Evolutionary conservation across 2,329 filamentous ascomycete species (phyloP), one percentile per base, ranked within the genome.

Genomic region (Arthrobotrys sphaeroides): DNA sequence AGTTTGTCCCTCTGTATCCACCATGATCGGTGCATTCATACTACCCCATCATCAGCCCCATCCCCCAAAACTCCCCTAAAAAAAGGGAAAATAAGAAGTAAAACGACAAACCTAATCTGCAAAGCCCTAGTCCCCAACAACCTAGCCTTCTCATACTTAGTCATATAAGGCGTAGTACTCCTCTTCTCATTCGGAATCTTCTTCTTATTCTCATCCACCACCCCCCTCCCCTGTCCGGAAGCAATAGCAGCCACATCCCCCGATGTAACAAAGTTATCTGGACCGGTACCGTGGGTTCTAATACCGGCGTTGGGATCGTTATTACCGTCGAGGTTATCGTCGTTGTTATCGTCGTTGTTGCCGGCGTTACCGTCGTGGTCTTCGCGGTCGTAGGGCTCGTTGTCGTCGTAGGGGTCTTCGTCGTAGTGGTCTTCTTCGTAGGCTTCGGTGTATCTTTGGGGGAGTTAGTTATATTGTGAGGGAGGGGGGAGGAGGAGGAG

Each of bases 121-220:
- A 98, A 84, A 42, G 95, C 95, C 79, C 95, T 88, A 42, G 95
- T 98, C 53, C 95, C 95, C 78, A 99, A 85, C 73, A 99, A 94
- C 81, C 95, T 90, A 77, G 95, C 95, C 80, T 90, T 89, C 86
- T 99, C 95, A 84, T 99, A 99, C 85, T 99, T 99, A 79, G 95
- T 99, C 94, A 99, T 96, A 85, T 97, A 99, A 1, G 94, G 95
- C 26, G 95, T 99, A 6, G 95, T 99, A 22, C 89, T 91, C 80
- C 95, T 89, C 84, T 96, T 88, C 78, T 94, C 91, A 79, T 92
- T 91, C 68, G 93, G 88, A 57, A 99, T 94, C 84, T 93, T 96
- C 88, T 96, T 97, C 84, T 94, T 76, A 45, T 65, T 70, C 43
- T 76, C 65, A 43, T 69, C 73, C 9, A 65, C 40, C 85, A 81